phyloP scores from a whole-genome alignment of 345 rosid species.

The Erysimum cheiranthoides region DNA sequence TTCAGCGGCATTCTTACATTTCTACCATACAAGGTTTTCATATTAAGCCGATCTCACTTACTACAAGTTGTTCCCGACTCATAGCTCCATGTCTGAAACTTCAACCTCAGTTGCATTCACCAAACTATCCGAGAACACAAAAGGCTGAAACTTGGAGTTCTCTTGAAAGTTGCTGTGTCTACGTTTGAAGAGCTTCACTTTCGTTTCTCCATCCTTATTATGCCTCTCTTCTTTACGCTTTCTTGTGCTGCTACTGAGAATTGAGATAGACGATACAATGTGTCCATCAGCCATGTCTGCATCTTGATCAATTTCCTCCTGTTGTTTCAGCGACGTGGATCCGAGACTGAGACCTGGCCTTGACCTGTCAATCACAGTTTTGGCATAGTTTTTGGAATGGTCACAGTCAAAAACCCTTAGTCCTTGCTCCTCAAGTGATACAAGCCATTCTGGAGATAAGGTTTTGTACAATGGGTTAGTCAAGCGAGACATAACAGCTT shows the following conservation, averaged over 20 bases:
- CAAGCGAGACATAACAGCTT: slow-evolving; percentile 16
- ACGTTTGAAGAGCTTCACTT: slow-evolving; percentile 57
- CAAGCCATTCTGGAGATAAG: slow-evolving; percentile 66
- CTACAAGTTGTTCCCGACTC: slow-evolving; percentile 13
- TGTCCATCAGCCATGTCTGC: slow-evolving; percentile 45
- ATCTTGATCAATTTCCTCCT: slow-evolving; percentile 39
- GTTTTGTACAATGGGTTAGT: slow-evolving; percentile 35
- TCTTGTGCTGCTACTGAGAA: slow-evolving; percentile 48
- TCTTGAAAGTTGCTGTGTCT: slow-evolving; percentile 42
- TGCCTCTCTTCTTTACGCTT: slow-evolving; percentile 70
- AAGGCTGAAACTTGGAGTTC: slow-evolving; percentile 36
- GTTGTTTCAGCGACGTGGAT: slow-evolving; percentile 27
- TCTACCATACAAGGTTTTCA: slow-evolving; percentile 11
- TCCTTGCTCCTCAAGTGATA: slow-evolving; percentile 66
- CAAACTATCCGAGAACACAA: slow-evolving; percentile 46
- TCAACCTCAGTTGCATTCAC: slow-evolving; percentile 57
- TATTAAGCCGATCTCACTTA: slow-evolving; percentile 5
- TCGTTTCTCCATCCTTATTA: slow-evolving; percentile 48
- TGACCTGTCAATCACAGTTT: slow-evolving; percentile 51
- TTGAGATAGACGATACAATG: slow-evolving; percentile 30
- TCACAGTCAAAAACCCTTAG: slow-evolving; percentile 57
- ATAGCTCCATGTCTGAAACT: slow-evolving; percentile 49
- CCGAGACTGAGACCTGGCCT: slow-evolving; percentile 45
- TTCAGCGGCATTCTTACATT: slow-evolving; percentile 24
- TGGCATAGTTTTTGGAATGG: slow-evolving; percentile 58